Evolutionary conservation across 2,329 filamentous ascomycete genomes (phyloP), one percentile per base, ranked within the genome.

Genomic region (Harringtonia lauricola): DNA sequence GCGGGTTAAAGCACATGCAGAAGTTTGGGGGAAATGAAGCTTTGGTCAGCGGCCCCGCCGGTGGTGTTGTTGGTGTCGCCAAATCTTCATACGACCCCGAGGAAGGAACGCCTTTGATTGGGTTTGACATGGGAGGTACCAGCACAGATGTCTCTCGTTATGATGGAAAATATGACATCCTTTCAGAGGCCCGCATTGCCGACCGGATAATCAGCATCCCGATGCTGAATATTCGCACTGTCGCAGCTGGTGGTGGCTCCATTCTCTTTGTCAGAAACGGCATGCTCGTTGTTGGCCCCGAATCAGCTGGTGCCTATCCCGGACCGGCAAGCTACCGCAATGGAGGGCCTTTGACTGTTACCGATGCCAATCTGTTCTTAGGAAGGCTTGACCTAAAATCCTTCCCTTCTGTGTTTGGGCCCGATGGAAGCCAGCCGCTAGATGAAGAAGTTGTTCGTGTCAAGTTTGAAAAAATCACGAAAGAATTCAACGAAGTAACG

Each of bases 221-320:
- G 0, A 88, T 94, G 55, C 72, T 95, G 1, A 87, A 95, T 56
- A 94, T 95, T 64, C 94, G 94, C 60, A 95, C 88, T 0, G 88
- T 95, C 1, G 88, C 88, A n/a, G 40, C 40, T 13, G 88, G 88
- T 36, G 89, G 89, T 49, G 86, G 86, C 12, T 36, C 29, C 30
- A 68, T 79, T 14, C 64, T 88, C 0, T 79, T 79, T 56, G 83
- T 74, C 67, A 71, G 71, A 37, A 83, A 83, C 45, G 79, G 79
- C 1, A 63, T 85, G 1, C 81, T 84, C 46, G 72, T 78, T 1
- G 80, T 83, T 12, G 80, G 80, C 0, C 80, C 80, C 1, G 78
- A 89, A 83, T 2, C 71, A 80, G 28, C 68, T 94, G 6, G 90
- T 90, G 88, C 89, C 0, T 86, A 86, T 82, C 49, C 79, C 7